These are phyloP conservation scores for Golovinomyces cichoracearum DNA, from an alignment of 2,329 filamentous ascomycete genomes.

Conservation along the genomic window DNA sequence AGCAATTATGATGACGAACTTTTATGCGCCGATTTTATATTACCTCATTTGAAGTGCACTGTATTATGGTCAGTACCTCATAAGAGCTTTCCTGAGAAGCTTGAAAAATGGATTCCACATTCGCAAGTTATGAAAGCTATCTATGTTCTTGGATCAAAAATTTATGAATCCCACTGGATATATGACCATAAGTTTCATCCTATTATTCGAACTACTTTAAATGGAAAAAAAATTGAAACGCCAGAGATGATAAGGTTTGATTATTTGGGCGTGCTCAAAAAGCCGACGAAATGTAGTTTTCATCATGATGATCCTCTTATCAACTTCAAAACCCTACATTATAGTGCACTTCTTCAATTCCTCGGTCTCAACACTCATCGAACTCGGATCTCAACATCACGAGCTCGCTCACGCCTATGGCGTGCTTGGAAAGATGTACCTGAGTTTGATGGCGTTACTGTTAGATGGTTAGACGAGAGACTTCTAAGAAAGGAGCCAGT, in stretches of 20 bases:
- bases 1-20: conserved; percentile 27
- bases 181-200: conserved; percentile 25
- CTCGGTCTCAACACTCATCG: conserved; percentile 18
- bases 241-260: conserved; percentile 28
- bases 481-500: conserved; percentile 19
- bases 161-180: conserved; percentile 24
- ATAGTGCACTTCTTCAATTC: conserved; percentile 13
- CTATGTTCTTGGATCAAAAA: conserved; percentile 25
- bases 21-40: conserved; percentile 27
- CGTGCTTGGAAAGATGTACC: conserved; percentile 21
- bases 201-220: conserved; percentile 22
- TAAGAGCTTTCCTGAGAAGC: conserved; percentile 22
- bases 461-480: conserved; percentile 23
- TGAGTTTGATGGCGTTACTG: conserved; percentile 21
- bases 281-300: conserved; percentile 20
- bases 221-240: conserved; percentile 24
- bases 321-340: conserved; percentile 18
- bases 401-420: conserved; percentile 21
- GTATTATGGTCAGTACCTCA: conserved; percentile 29
- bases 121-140: conserved; percentile 27
- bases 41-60: conserved; percentile 26
- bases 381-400: conserved; percentile 19
- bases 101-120: conserved; percentile 27
- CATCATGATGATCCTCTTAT: conserved; percentile 26
- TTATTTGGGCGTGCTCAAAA: conserved; percentile 19